phyloP scores from a whole-genome alignment of 2,329 filamentous ascomycete species.

The Ceratocystis smalleyi region DNA sequence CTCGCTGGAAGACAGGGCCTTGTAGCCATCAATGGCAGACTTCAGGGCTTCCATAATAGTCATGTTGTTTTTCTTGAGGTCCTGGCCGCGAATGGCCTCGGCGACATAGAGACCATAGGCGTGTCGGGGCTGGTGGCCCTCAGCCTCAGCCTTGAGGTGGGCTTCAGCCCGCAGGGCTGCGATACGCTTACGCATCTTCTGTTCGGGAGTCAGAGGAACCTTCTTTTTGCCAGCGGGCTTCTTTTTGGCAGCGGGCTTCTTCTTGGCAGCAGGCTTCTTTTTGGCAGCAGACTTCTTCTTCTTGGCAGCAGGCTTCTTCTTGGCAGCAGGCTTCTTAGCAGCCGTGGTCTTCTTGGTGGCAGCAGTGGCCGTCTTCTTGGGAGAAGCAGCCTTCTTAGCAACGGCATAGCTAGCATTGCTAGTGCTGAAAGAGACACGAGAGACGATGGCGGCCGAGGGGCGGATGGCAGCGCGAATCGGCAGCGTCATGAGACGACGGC shows the following conservation, averaged over 20 bases:
- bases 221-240: conserved; percentile 20
- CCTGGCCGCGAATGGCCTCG: conserved; percentile 22
- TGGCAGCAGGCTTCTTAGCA: conserved; percentile 18
- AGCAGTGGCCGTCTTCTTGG: conserved; percentile 13
- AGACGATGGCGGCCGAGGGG: background rate
- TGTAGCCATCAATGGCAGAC: conserved; percentile 25
- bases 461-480: conserved; percentile 13
- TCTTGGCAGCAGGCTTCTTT: conserved; percentile 19
- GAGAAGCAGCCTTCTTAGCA: background rate
- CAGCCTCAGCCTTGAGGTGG: conserved; percentile 1
- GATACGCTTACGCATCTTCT: conserved; percentile 21
- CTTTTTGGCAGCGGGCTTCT: conserved; percentile 19
- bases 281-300: conserved; percentile 18
- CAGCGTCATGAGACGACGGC: conserved; percentile 10
- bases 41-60: conserved; percentile 20
- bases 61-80: background rate
- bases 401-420: background rate
- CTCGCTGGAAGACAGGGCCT: conserved; percentile 28
- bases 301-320: conserved; percentile 21
- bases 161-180: background rate
- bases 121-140: conserved; percentile 19
- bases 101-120: conserved; percentile 27
- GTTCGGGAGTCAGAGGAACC: conserved; percentile 27
- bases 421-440: conserved; percentile 7
- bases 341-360: conserved; percentile 20